phyloP scores from a whole-genome alignment of 257 asterid genomes.

The Coffea eugenioides region DNA sequence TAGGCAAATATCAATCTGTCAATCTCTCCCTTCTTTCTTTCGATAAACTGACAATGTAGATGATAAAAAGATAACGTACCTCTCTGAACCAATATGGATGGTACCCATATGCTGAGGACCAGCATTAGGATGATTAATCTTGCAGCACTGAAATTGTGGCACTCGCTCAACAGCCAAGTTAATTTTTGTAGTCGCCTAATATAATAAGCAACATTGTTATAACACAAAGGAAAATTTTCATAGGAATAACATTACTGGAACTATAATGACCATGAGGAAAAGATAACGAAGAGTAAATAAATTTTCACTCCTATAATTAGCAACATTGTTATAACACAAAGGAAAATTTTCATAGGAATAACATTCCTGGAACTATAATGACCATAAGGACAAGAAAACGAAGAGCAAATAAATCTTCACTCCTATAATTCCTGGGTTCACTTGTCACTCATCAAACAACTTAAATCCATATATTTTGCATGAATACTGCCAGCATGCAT shows the following conservation, averaged over 20 bases:
- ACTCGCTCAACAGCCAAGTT: slow-evolving; percentile 77
- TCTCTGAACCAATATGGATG: slow-evolving; percentile 89
- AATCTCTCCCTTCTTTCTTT: background rate
- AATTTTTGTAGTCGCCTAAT: slow-evolving; percentile 91
- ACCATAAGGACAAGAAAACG: background rate
- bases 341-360: slow-evolving; percentile 10
- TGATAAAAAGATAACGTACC: slow-evolving; percentile 38
- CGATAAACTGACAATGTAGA: background rate
- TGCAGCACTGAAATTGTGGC: slow-evolving; percentile 82
- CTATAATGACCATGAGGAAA: background rate
- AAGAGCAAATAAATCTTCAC: background rate
- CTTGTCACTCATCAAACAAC: background rate
- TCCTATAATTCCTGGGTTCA: background rate
- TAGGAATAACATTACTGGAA: slow-evolving; percentile 2
- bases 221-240: slow-evolving; percentile 16
- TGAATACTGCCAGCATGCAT: too few relatives aligned
- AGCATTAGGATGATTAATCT: slow-evolving; percentile 49
- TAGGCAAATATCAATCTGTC: background rate
- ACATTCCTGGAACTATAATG: background rate
- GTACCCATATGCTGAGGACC: slow-evolving; percentile 98
- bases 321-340: slow-evolving; percentile 19
- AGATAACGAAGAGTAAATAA: background rate
- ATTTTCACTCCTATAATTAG: slow-evolving; percentile 17
- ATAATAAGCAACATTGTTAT: slow-evolving; percentile 26
- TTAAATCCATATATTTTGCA: background rate